A percentile compares a stretch with the other conserved stretches of the same genome.
phyloP scores from a whole-genome alignment of 2,329 filamentous ascomycete genomes.

The Ceratocystis ficicola region DNA sequence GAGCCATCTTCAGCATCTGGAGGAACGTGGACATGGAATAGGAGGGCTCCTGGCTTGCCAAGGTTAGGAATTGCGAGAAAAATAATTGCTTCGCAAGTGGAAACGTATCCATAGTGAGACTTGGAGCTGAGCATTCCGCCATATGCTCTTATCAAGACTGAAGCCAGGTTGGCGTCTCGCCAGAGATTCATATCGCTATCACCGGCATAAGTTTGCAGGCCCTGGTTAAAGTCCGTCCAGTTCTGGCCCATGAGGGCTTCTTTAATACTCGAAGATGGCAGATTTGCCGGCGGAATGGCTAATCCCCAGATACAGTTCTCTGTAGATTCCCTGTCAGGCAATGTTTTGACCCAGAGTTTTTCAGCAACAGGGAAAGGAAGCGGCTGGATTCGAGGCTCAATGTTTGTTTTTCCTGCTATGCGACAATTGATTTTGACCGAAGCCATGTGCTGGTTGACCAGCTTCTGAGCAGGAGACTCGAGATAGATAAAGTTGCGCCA shows the following conservation, averaged over 20 bases:
- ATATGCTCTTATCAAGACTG: not conserved
- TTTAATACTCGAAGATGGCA: not conserved
- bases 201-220: not conserved
- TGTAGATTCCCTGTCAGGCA: not conserved
- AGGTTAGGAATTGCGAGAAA: not conserved
- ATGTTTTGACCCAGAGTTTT: constrained; percentile 2
- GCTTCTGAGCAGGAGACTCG: constrained; percentile 7
- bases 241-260: not conserved
- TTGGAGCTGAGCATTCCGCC: not conserved
- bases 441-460: constrained; percentile 1
- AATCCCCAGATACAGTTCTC: constrained; percentile 2
- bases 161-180: not conserved
- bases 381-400: not conserved
- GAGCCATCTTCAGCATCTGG: not conserved
- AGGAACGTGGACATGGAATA: constrained; percentile 1
- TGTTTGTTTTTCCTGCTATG: not conserved
- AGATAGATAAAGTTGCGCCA: constrained; percentile 4
- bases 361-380: not conserved
- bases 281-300: not conserved
- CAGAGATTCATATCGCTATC: not conserved
- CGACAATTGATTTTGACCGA: not conserved
- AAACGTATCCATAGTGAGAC: not conserved
- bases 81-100: not conserved
- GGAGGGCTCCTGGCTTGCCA: not conserved
- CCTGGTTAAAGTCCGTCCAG: not conserved